phyloP scores from a whole-genome alignment of 1,139 yeast genomes.

The Lizanozyma gosingica region DNA sequence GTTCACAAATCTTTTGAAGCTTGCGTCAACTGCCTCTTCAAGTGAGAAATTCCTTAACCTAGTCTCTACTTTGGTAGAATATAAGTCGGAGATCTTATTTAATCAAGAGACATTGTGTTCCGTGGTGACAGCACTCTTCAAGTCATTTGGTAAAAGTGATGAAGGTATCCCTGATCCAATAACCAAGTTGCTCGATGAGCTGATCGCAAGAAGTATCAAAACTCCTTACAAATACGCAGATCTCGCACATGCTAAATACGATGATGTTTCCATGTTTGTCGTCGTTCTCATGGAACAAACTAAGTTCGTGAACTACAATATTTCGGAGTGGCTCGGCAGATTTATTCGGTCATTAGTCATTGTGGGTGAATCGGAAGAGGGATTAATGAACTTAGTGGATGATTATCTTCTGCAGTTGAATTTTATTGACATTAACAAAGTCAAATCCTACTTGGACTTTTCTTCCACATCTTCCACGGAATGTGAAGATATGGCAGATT shows the following conservation, averaged over 20 bases:
- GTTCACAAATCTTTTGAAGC: conserved; percentile 49
- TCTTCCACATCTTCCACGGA: conserved; percentile 1
- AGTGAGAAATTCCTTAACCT: conserved; percentile 27
- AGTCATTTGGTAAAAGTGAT: conserved; percentile 6
- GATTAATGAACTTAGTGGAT: conserved; percentile 18
- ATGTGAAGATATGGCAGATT: conserved; percentile 2
- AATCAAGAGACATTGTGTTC: conserved; percentile 34
- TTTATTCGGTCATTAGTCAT: conserved; percentile 36
- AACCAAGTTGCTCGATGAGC: conserved; percentile 53
- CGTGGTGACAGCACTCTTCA: conserved; percentile 30
- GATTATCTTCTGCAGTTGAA: conserved; percentile 13
- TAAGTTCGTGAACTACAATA: conserved; percentile 37
- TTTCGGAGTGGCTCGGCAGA: conserved; percentile 43
- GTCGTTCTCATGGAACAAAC: conserved; percentile 70
- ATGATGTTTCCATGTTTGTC: conserved; percentile 40
- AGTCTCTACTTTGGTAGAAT: conserved; percentile 27
- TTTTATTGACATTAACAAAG: conserved; percentile 4
- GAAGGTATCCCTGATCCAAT: conserved; percentile 7
- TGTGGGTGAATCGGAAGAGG: conserved; percentile 44
- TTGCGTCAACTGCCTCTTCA: conserved; percentile 29
- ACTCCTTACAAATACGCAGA: conserved; percentile 84
- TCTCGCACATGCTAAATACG: conserved; percentile 31
- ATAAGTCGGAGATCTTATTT: conserved; percentile 36
- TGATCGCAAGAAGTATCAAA: conserved; percentile 57
- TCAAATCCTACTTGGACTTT: background rate